Evolutionary conservation across 1,139 yeast genomes (phyloP).

Genomic region (Insectozyma bohioensis): DNA sequence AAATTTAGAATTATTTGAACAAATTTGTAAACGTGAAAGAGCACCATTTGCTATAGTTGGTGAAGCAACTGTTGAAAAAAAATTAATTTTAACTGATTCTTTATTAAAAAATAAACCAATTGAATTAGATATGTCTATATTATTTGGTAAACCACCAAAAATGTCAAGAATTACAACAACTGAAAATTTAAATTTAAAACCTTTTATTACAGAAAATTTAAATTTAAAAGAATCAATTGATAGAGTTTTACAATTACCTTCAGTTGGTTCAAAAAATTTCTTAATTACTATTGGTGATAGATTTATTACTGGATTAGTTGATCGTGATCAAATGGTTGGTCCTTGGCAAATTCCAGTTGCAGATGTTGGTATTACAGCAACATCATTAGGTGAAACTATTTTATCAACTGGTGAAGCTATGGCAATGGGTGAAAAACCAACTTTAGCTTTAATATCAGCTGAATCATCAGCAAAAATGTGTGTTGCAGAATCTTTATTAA

Average conservation of each 20-base stretch:
- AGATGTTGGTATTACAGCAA: constrained; percentile 96
- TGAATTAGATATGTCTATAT: constrained; percentile 93
- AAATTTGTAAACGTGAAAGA: constrained; percentile 91
- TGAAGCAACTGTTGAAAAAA: constrained; percentile 83
- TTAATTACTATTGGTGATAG: constrained; percentile 97
- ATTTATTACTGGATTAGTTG: constrained; percentile 92
- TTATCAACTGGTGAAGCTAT: constrained; percentile 89
- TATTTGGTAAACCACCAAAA: constrained; percentile 97
- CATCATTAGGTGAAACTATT: constrained; percentile 77
- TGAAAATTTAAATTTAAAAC: constrained; percentile 56
- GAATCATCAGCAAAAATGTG: constrained; percentile 95
- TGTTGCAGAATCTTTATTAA: constrained; percentile 92
- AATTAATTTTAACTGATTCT: constrained; percentile 78
- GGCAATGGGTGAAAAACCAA: constrained; percentile 97
- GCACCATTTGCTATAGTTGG: constrained; percentile 97
- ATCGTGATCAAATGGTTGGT: constrained; percentile 98
- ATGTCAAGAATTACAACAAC: constrained; percentile 80
- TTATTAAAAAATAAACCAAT: constrained; percentile 80
- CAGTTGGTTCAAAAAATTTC: constrained; percentile 95
- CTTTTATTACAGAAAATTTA: constrained; percentile 34
- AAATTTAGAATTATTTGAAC: constrained; percentile 68
- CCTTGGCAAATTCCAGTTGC: constrained; percentile 99
- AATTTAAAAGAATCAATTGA: constrained; percentile 64
- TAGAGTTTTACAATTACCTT: constrained; percentile 84
- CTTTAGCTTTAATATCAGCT: constrained; percentile 86